Evolutionary conservation across 192 early-diverging fungal genomes (phyloP), one percentile per base, ranked within the genome.

Genomic region (Linnemannia hyalina): DNA sequence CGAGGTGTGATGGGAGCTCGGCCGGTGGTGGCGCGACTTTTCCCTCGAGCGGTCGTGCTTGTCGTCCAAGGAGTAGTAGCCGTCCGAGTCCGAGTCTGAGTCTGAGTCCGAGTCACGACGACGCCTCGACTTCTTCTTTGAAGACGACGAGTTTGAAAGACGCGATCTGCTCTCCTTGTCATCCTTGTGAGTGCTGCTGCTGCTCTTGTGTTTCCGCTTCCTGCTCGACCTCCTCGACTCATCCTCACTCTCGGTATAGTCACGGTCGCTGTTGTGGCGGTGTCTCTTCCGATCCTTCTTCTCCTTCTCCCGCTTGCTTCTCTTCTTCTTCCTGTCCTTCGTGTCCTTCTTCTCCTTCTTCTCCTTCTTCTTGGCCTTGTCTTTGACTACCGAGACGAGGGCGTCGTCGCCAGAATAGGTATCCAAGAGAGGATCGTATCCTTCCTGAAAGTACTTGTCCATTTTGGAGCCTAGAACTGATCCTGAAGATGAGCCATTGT

Each of bases 381-480:
- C 20, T 15, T 65, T 65, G 60, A 11, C 55, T 49, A 55, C 76
- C 9, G 63, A 29, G 29, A 46, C 41, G 32, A 42, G 76, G 32
- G 65, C 71, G 55, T 85, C 73, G 10, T 78, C 78, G 5, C 81
- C 90, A 46, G 82, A 85, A 8, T 75, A 74, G 16, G 72, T 85
- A 65, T 92, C 91, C 40, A 78, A 32, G 8, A 68, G 71, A 20
- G 92, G 92, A 82, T 93, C 89, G 80, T 92, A 93, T 23, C 80
- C 83, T 6, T 88, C 82, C 38, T 78, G 52, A 82, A 93, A 93
- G 54, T 93, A 93, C 80, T 91, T 91, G 76, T 93, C 92, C 92
- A 93, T 93, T 22, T 88, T 78, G 3, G 92, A 91, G 20, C 87
- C 83, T 15, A 88, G 78, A 29, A 38, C 85, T n/a, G 87, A 82